Conservation (phyloP, 768 basidiomycete genomes). For the Infundibulicybe gibba region DNA sequence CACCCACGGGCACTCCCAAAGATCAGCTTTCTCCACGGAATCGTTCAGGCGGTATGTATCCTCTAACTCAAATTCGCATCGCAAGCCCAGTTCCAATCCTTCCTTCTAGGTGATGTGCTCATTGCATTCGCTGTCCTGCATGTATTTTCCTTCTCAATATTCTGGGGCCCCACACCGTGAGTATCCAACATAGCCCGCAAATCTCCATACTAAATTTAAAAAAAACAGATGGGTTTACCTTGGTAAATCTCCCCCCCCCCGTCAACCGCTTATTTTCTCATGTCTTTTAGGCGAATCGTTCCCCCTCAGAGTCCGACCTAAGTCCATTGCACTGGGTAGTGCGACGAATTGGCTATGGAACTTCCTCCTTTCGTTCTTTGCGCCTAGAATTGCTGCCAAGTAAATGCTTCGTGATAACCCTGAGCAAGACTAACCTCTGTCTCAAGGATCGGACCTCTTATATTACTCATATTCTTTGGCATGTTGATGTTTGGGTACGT, state of each 20-base stretch:
- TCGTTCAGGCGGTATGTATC: constrained; percentile 40
- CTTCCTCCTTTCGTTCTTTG: constrained; percentile 70
- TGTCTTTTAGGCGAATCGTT: constrained; percentile 55
- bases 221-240: constrained; percentile 60
- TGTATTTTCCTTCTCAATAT: constrained; percentile 66
- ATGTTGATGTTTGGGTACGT: constrained; percentile 65
- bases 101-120: constrained; percentile 47
- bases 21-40: constrained; percentile 51
- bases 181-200: constrained; percentile 7
- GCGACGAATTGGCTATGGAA: constrained; percentile 72
- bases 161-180: constrained; percentile 72
- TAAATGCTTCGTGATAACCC: constrained; percentile 11
- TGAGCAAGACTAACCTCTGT: neutral
- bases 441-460: constrained; percentile 64
- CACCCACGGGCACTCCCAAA: constrained; percentile 44
- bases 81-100: neutral
- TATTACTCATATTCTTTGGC: constrained; percentile 74
- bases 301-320: constrained; percentile 76
- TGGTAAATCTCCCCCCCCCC: constrained; percentile 17
- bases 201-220: neutral
- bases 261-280: neutral
- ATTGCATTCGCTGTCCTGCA: constrained; percentile 80
- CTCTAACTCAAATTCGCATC: neutral
- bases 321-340: constrained; percentile 69
- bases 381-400: constrained; percentile 60